Evolutionary conservation across 1,139 yeast genomes (phyloP).

Genomic region (Debaryomyces sp.): DNA sequence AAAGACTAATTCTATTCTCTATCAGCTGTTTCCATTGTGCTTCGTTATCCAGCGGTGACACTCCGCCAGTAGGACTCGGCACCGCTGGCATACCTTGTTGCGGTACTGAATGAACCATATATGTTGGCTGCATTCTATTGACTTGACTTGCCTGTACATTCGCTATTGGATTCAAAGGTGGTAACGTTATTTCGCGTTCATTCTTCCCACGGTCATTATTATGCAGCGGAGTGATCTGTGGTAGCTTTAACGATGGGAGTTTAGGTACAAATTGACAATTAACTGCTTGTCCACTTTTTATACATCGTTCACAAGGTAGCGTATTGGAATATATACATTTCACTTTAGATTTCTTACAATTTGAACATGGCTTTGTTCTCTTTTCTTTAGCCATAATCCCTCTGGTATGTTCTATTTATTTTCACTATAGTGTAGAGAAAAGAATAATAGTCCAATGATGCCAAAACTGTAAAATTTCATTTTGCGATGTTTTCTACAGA

Average conservation of each 20-base stretch:
- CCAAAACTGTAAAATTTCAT: conserved; percentile 2
- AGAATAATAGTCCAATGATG: not conserved
- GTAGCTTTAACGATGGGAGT: conserved; percentile 49
- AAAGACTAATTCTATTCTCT: conserved; percentile 46
- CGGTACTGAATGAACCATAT: conserved; percentile 1
- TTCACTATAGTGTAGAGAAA: not conserved
- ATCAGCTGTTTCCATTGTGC: conserved; percentile 45
- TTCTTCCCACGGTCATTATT: not conserved
- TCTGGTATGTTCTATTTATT: not conserved
- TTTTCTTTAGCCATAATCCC: conserved; percentile 41
- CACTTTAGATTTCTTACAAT: conserved; percentile 66
- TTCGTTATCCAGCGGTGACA: conserved; percentile 11
- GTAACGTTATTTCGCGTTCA: conserved; percentile 15
- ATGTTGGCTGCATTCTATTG: conserved; percentile 1
- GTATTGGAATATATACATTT: conserved; percentile 53
- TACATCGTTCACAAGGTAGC: conserved; percentile 64
- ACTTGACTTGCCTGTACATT: not conserved
- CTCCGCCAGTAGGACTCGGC: not conserved
- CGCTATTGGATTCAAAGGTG: conserved; percentile 18
- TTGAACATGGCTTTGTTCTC: conserved; percentile 62
- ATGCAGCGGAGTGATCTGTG: conserved; percentile 23
- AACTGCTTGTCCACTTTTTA: conserved; percentile 45
- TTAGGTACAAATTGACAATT: conserved; percentile 61
- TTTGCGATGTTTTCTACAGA: conserved; percentile 1
- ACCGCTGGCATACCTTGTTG: conserved; percentile 1